Evolutionary conservation across 306 rosid genomes (phyloP).

Genomic region (Oemleria cerasiformis): DNA sequence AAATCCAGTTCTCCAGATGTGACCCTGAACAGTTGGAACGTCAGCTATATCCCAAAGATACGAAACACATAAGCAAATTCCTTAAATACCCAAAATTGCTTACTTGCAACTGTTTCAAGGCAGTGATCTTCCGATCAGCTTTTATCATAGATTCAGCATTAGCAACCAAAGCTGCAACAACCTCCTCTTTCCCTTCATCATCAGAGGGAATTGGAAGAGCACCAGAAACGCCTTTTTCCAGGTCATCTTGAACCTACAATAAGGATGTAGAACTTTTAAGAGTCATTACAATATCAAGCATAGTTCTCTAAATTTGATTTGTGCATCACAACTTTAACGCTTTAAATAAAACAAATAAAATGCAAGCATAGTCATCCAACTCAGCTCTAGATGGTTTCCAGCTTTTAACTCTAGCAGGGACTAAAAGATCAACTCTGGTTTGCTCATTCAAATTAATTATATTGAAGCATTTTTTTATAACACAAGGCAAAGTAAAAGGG

Average conservation of each 20-base stretch:
- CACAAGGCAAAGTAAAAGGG: background rate
- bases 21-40: conserved; percentile 61
- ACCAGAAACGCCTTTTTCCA: conserved; percentile 65
- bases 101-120: conserved; percentile 94
- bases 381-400: background rate
- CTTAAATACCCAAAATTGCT: conserved; percentile 16
- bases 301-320: background rate
- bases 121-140: conserved; percentile 92
- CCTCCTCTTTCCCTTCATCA: conserved; percentile 71
- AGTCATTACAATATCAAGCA: background rate
- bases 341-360: background rate
- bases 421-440: background rate
- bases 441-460: background rate
- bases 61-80: conserved; percentile 10
- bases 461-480: background rate
- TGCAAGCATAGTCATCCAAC: background rate
- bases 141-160: conserved; percentile 89
- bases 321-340: background rate
- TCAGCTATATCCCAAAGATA: conserved; percentile 26
- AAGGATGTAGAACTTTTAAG: conserved; percentile 9
- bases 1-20: conserved; percentile 88
- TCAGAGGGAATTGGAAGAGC: conserved; percentile 81
- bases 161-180: conserved; percentile 73
- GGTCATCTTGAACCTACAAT: conserved; percentile 77
- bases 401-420: background rate